Percentiles rank a stretch among this genome's conserved stretches.
Evolutionary conservation across 2,329 filamentous ascomycete species (phyloP).

Genomic region (Amylocarpus encephaloides): DNA sequence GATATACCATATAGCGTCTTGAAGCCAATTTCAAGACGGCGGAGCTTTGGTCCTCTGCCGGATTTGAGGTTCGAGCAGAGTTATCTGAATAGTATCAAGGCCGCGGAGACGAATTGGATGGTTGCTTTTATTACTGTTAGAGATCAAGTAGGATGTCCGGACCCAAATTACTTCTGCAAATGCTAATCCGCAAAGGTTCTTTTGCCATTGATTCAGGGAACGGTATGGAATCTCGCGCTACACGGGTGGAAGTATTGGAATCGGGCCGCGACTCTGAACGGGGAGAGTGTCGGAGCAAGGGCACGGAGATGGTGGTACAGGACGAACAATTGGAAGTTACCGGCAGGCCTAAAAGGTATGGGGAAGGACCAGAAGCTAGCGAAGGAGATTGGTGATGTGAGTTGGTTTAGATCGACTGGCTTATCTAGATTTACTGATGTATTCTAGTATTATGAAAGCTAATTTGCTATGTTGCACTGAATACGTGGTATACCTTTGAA

Average conservation of each 20-base stretch:
- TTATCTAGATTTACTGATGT: slow-evolving; percentile 25
- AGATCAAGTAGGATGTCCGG: slow-evolving; percentile 68
- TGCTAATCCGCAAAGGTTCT: slow-evolving; percentile 52
- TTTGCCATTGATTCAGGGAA: slow-evolving; percentile 80
- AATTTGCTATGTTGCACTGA: not conserved
- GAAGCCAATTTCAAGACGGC: slow-evolving; percentile 44
- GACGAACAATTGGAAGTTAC: slow-evolving; percentile 84
- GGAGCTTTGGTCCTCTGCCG: slow-evolving; percentile 60
- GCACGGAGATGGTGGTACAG: slow-evolving; percentile 90
- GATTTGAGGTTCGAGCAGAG: slow-evolving; percentile 97
- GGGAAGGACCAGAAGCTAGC: slow-evolving; percentile 30
- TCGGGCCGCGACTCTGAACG: slow-evolving; percentile 66
- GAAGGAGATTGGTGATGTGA: slow-evolving; percentile 37
- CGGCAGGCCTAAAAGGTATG: slow-evolving; percentile 31
- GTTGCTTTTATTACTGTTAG: slow-evolving; percentile 78
- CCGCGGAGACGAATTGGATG: slow-evolving; percentile 71
- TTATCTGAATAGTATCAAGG: slow-evolving; percentile 83
- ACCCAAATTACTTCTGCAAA: not conserved
- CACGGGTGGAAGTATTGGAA: slow-evolving; percentile 92
- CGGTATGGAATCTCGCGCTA: slow-evolving; percentile 79
- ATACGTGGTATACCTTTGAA: too few relatives aligned
- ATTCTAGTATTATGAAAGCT: slow-evolving; percentile 26
- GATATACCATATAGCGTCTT: slow-evolving; percentile 65
- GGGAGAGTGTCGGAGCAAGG: slow-evolving; percentile 68
- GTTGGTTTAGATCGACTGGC: slow-evolving; percentile 14